These are phyloP conservation scores for Alternaria gaisen DNA, from an alignment of 2,329 filamentous ascomycete genomes.

Conservation along the genomic window DNA sequence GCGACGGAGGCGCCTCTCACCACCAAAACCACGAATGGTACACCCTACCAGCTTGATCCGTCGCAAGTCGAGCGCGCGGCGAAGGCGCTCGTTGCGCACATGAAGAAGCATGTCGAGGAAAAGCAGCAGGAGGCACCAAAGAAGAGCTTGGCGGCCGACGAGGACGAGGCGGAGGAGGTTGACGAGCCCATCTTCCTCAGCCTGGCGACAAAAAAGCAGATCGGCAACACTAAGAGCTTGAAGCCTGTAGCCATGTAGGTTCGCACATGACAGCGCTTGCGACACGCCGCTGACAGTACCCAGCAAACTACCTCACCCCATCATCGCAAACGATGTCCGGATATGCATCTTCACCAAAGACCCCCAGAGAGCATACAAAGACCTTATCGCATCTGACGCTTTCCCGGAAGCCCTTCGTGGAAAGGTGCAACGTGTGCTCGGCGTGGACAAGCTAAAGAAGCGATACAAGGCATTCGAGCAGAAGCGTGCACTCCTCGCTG, in stretches of 20 bases:
- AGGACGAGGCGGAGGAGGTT: constrained; percentile 56
- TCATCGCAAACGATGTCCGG: constrained; percentile 71
- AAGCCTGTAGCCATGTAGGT: constrained; percentile 80
- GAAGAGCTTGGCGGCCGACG: constrained; percentile 62
- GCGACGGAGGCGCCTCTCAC: constrained; percentile 47
- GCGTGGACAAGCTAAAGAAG: constrained; percentile 82
- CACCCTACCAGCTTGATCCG: constrained; percentile 56
- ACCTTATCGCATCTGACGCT: constrained; percentile 77
- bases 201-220: constrained; percentile 71
- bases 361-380: constrained; percentile 87
- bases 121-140: constrained; percentile 61
- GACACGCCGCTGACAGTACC: constrained; percentile 21
- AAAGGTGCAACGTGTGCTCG: constrained; percentile 71
- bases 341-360: constrained; percentile 88
- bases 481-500: constrained; percentile 76
- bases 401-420: constrained; percentile 59
- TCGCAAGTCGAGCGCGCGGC: constrained; percentile 67
- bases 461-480: constrained; percentile 92
- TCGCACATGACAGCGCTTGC: neutral
- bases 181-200: constrained; percentile 68
- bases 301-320: constrained; percentile 73
- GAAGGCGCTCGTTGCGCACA: constrained; percentile 66
- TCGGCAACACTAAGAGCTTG: constrained; percentile 76
- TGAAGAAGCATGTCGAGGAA: constrained; percentile 60
- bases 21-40: constrained; percentile 47